Evolutionary conservation across 129 eudicot species (phyloP), one percentile per base, ranked within the genome.

Genomic region (Arctium minus): DNA sequence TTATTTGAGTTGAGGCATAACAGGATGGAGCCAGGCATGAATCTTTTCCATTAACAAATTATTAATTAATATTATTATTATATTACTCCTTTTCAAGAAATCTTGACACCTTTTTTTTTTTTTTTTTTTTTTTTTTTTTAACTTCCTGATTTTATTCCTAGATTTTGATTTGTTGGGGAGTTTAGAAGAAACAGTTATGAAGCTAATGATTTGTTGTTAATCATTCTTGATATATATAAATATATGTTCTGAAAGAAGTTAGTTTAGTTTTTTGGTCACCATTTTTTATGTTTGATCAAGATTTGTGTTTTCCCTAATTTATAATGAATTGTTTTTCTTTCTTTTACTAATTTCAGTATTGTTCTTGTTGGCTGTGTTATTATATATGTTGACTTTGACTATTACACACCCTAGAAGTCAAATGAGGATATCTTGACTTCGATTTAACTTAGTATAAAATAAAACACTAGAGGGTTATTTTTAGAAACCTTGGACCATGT

Each of bases 21-120:
- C 80, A 84, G 83, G 87, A 72, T 78, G 87, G 56, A 78, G 87
- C 83, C 87, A 84, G 87, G 80, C 87, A 84, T 84, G 87, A 78
- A 79, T 84, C 81, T 68, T 83, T 83, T 77, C 36, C 71, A 78
- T 83, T 84, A 78, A 84, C 80, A 18, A 67, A 22, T 67, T 8
- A 65, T n/a, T 65, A 18, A 8, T 18, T 65, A 18, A 22, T 65
- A 67, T 67, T 18, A n/a, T 67, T 70, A 29, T 44, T 42, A 29
- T 78, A 9, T 3, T 67, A 8, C 50, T 18, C 36, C 76, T 65
- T 8, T 83, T 78, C 69, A 72, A 73, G 86, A 78, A 72, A 78
- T 78, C 6, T 84, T 72, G 64, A 84, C 79, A 22, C 42, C 50
- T 60, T 72, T 84, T 48, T 22, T 22, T 22, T 22, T 60, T 72